Conservation (phyloP, 2,329 filamentous ascomycete genomes). For the Zalaria sp. region DNA sequence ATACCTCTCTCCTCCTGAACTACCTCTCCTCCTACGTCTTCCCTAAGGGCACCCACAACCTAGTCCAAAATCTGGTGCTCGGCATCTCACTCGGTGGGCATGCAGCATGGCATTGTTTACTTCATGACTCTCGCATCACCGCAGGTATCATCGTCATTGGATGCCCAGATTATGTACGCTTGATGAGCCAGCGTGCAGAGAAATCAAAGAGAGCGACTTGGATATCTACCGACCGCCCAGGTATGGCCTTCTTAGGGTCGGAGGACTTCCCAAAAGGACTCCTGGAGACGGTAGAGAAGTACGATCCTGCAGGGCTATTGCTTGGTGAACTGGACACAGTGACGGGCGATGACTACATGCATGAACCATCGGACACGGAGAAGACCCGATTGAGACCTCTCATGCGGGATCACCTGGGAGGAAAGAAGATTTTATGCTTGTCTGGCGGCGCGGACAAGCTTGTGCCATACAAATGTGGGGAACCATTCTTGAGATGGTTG, state of each 20-base stretch:
- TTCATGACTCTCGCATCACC: conserved; percentile 66
- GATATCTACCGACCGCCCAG: conserved; percentile 33
- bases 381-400: conserved; percentile 25
- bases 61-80: conserved; percentile 55
- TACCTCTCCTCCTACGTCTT: conserved; percentile 65
- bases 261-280: conserved; percentile 61
- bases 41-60: conserved; percentile 27
- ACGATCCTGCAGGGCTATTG: conserved; percentile 64
- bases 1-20: conserved; percentile 63
- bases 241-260: conserved; percentile 58
- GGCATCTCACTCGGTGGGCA: conserved; percentile 83
- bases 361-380: conserved; percentile 27
- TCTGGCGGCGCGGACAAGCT: conserved; percentile 56
- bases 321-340: conserved; percentile 31
- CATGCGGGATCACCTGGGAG: conserved; percentile 22
- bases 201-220: conserved; percentile 52
- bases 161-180: conserved; percentile 71
- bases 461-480: conserved; percentile 51
- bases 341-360: conserved; percentile 13
- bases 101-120: conserved; percentile 68
- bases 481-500: conserved; percentile 48
- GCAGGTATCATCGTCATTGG: conserved; percentile 71
- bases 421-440: conserved; percentile 51
- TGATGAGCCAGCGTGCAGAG: conserved; percentile 68
- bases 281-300: conserved; percentile 45